A percentile compares a stretch with the other conserved stretches of the same genome.
Evolutionary conservation across 331 rosid genomes (phyloP).

Genomic region (Telfairia occidentalis): DNA sequence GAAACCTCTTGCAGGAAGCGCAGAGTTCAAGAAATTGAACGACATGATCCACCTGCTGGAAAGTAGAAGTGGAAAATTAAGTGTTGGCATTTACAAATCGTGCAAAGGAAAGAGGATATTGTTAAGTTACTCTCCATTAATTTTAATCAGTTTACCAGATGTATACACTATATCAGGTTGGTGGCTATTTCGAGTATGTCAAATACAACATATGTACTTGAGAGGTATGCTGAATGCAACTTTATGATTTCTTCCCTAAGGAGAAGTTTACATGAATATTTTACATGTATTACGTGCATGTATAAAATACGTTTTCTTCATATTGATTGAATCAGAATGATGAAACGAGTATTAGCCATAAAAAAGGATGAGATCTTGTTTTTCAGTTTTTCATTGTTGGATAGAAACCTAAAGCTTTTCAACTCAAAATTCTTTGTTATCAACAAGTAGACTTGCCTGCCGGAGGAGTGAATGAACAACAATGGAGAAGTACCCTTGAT

Average conservation of each 20-base stretch:
- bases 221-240: background rate
- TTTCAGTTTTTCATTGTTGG: background rate
- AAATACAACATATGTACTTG: background rate
- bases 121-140: too few relatives aligned
- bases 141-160: background rate
- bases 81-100: slow-evolving; percentile 22
- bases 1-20: slow-evolving; percentile 34
- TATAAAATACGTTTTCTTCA: background rate
- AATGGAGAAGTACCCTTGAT: background rate
- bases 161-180: background rate
- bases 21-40: slow-evolving; percentile 54
- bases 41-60: slow-evolving; percentile 39
- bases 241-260: background rate
- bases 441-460: background rate
- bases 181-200: background rate
- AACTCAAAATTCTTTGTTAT: background rate
- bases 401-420: background rate
- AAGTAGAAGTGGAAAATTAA: slow-evolving; percentile 56
- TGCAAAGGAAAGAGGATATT: too few relatives aligned
- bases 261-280: background rate
- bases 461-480: background rate
- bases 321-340: background rate
- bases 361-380: background rate
- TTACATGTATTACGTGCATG: background rate
- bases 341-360: too few relatives aligned